Evolutionary conservation across 2,329 filamentous ascomycete genomes (phyloP), one percentile per base, ranked within the genome.

Genomic region (Trichoderma atrobrunneum): DNA sequence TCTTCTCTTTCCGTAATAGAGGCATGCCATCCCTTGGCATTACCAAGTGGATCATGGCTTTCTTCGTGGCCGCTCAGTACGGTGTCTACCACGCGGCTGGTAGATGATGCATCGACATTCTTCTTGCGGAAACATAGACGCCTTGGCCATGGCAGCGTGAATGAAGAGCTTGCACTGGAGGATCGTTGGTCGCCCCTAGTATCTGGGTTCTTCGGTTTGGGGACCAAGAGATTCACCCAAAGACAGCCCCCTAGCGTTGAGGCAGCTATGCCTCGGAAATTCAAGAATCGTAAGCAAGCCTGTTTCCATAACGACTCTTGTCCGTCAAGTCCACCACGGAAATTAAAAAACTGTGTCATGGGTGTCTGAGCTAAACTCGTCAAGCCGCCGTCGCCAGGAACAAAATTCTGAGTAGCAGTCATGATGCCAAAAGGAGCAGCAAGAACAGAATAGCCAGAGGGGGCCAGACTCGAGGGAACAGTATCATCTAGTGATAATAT

Each of bases 141-240:
- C 2, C 85, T 82, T 54, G 88, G 88, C 88, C 88, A 90, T 12
- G 85, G 83, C 28, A 89, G 82, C 7, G 81, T 83, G 5, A 83
- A 79, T 3, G 80, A 78, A 3, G 81, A 74, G 11, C 77, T 79
- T n/a, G 77, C 72, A 43, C 80, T 74, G 2, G 83, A 81, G 4
- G 81, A 80, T 56, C 81, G 78, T 73, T 83, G 78, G 70, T 88
- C 84, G 28, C 76, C 74, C 43, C 82, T 84, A 21, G 79, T 76
- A 51, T 87, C 85, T 63, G 80, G 79, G 11, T 81, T 78, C 73
- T 82, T 86, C 26, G 82, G 82, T 28, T 83, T 84, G 34, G 85
- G 80, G 39, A 87, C 83, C 67, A 86, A 82, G 26, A 90, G 81
- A 69, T 83, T 84, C 24, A 88, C 79, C 87, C 87, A 89, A 3